Evolutionary conservation across 2,329 filamentous ascomycete species (phyloP), one percentile per base, ranked within the genome.

Genomic region (Pseudohalonectria lignicola): DNA sequence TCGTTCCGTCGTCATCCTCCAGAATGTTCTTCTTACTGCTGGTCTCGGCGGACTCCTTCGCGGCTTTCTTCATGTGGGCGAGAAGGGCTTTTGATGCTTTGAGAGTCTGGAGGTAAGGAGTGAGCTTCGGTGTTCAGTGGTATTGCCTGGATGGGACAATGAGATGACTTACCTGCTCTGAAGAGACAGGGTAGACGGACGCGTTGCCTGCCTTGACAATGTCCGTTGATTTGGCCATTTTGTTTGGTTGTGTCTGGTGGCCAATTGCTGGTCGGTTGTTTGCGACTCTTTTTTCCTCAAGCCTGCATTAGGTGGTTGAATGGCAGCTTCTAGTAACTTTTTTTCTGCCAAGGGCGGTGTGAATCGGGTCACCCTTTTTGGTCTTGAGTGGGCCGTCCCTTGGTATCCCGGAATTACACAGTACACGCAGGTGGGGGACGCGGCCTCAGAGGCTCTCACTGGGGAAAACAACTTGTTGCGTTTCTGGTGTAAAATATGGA

Each of bases 81-180:
- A 81, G 58, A 16, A 81, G 68, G 21, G 76, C 74, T 53, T 71
- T 76, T 45, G 74, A 76, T 26, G 76, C 76, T 53, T 77, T 79
- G 42, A 79, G 55, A 23, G 69, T 71, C 74, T 79, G 38, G 11
- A 2, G 29, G n/a, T 11, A n/a, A 30, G 18, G 10, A n/a, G n/a
- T n/a, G n/a, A n/a, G n/a, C n/a, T n/a, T n/a, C n/a, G n/a, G n/a
- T n/a, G n/a, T n/a, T n/a, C n/a, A n/a, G n/a, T n/a, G n/a, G n/a
- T n/a, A n/a, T n/a, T n/a, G n/a, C n/a, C n/a, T n/a, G n/a, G 13
- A 16, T n/a, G 26, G 17, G 11, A 23, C 19, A 26, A 25, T 7
- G 28, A 15, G 12, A 10, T 38, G 28, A 18, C 36, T 20, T 8
- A 38, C 36, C 29, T 38, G 36, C 10, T 32, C 19, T 3, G 36